Percentiles rank a stretch among this genome's conserved stretches.
These are phyloP conservation scores for Penicillium canariense DNA, from an alignment of 495 filamentous ascomycete species.

Conservation along the genomic window DNA sequence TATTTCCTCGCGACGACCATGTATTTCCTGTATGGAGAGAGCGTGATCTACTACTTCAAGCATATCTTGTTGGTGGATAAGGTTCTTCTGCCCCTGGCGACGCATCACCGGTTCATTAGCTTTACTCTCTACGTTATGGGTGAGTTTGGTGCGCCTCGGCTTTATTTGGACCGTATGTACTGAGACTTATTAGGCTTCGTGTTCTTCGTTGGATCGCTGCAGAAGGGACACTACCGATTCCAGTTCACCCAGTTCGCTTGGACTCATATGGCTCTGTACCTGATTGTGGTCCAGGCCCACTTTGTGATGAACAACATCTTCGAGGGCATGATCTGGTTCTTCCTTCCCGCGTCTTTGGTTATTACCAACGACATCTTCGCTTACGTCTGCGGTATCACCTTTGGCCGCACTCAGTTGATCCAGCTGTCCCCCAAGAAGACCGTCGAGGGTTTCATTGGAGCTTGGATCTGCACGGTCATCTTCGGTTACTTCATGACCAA, in stretches of 20 bases:
- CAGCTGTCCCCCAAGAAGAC: constrained; percentile 99
- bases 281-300: constrained; percentile 97
- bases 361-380: constrained; percentile 99
- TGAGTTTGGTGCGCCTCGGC: constrained; percentile 39
- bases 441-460: constrained; percentile 95
- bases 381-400: constrained; percentile 95
- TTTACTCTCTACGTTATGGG: constrained; percentile 97
- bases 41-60: constrained; percentile 99
- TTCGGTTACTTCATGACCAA: constrained; percentile 84
- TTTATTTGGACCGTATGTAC: neutral
- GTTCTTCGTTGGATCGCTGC: constrained; percentile 95
- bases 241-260: constrained; percentile 99
- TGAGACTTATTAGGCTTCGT: constrained; percentile 71
- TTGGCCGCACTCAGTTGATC: constrained; percentile 94
- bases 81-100: constrained; percentile 87
- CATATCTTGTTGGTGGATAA: constrained; percentile 95
- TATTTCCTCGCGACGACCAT: constrained; percentile 98
- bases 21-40: constrained; percentile 99
- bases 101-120: constrained; percentile 97
- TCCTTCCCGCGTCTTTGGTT: constrained; percentile 90
- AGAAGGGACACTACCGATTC: constrained; percentile 93
- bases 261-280: constrained; percentile 98
- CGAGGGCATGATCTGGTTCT: constrained; percentile 99
- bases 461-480: constrained; percentile 91
- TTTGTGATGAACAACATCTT: constrained; percentile 99